Percentiles rank a stretch among this genome's conserved stretches.
These are phyloP conservation scores for Scheffersomyces ergatensis DNA, from an alignment of 805 yeast genomes.

Conservation along the genomic window DNA sequence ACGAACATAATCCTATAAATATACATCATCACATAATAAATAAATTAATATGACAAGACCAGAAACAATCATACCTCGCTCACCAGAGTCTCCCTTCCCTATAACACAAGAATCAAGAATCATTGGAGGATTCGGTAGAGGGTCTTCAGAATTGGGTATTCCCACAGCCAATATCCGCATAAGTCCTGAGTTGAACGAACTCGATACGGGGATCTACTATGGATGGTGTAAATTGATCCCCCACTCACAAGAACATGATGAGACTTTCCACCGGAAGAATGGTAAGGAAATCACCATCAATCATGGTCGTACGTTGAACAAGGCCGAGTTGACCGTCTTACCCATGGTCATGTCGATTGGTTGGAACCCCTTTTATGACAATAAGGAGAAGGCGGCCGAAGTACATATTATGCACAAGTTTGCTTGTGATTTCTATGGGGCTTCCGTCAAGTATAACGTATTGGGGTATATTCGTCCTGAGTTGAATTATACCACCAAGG, in stretches of 20 bases:
- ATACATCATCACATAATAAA: too few species aligned
- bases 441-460: slow-evolving; percentile 61
- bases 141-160: slow-evolving; percentile 87
- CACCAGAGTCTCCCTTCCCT: slow-evolving; percentile 50
- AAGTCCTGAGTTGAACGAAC: slow-evolving; percentile 36
- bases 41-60: slow-evolving; percentile 35
- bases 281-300: slow-evolving; percentile 45
- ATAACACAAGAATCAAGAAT: slow-evolving; percentile 45
- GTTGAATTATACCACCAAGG: slow-evolving; percentile 75
- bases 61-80: slow-evolving; percentile 41
- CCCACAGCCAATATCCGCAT: slow-evolving; percentile 93
- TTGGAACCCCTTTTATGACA: slow-evolving; percentile 89
- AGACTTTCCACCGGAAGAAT: slow-evolving; percentile 16
- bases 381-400: slow-evolving; percentile 79
- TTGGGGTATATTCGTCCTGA: slow-evolving; percentile 93
- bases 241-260: slow-evolving; percentile 8
- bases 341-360: slow-evolving; percentile 98
- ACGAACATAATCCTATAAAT: too few species aligned
- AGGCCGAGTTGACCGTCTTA: slow-evolving; percentile 43
- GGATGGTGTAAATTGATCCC: slow-evolving; percentile 59
- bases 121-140: slow-evolving; percentile 90
- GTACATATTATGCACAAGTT: slow-evolving; percentile 82
- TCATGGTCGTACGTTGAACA: slow-evolving; percentile 53
- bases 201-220: slow-evolving; percentile 82
- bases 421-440: slow-evolving; percentile 73